Conservation (phyloP, 2,329 filamentous ascomycete genomes). For the Aciculosporium take region DNA sequence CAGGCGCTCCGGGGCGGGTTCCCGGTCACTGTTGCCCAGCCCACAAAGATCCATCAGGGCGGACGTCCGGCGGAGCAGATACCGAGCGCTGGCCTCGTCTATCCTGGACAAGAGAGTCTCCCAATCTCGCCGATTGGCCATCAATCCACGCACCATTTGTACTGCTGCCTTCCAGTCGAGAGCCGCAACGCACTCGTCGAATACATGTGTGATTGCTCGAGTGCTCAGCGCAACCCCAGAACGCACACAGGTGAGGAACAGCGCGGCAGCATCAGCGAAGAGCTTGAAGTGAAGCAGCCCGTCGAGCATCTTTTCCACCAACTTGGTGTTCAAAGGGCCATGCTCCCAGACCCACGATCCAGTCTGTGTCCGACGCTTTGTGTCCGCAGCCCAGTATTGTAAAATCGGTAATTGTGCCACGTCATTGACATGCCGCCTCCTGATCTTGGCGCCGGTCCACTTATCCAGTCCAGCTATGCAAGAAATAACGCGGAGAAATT, state of each 20-base stretch:
- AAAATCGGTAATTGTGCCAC: slow-evolving; percentile 15
- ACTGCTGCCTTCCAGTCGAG: slow-evolving; percentile 26
- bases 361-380: slow-evolving; percentile 12
- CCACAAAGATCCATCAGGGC: slow-evolving; percentile 25
- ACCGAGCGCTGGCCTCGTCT: slow-evolving; percentile 10
- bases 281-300: slow-evolving; percentile 34
- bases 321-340: slow-evolving; percentile 20
- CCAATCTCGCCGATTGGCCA: slow-evolving; percentile 14
- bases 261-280: slow-evolving; percentile 27
- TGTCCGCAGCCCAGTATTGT: slow-evolving; percentile 15
- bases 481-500: slow-evolving; percentile 30
- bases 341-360: slow-evolving; percentile 27
- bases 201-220: slow-evolving; percentile 20
- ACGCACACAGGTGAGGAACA: slow-evolving; percentile 26
- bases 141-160: slow-evolving; percentile 17
- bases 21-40: slow-evolving; percentile 7
- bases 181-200: slow-evolving; percentile 27
- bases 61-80: slow-evolving; percentile 18
- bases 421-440: slow-evolving; percentile 20
- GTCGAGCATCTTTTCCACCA: slow-evolving; percentile 32
- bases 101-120: slow-evolving; percentile 12
- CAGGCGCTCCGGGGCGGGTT: slow-evolving; percentile 8
- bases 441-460: slow-evolving; percentile 24
- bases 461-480: slow-evolving; percentile 31
- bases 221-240: slow-evolving; percentile 19